Evolutionary conservation across 2,329 filamentous ascomycete species (phyloP).

Genomic region (Mycosphaerella sp.): DNA sequence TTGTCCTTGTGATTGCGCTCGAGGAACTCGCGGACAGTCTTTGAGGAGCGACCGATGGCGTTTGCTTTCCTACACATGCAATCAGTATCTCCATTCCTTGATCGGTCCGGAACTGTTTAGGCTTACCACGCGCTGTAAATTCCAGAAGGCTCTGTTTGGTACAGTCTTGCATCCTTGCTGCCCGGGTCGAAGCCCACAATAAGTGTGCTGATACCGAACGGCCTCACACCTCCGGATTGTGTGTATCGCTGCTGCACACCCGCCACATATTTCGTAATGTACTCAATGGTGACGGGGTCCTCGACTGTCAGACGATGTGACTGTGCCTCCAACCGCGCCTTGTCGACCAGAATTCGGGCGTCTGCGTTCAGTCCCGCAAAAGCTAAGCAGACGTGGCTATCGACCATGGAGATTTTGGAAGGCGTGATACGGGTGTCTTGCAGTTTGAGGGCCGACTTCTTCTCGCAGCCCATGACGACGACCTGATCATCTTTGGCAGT

Average conservation of each 20-base stretch:
- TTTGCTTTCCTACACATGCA: constrained; percentile 78
- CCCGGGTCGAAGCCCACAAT: constrained; percentile 98
- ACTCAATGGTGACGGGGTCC: constrained; percentile 95
- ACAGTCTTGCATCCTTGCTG: constrained; percentile 79
- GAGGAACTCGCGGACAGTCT: constrained; percentile 97
- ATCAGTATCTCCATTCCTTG: constrained; percentile 16
- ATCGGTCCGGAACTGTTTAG: background rate
- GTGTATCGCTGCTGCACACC: constrained; percentile 99
- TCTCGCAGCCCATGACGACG: constrained; percentile 95
- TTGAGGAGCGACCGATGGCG: constrained; percentile 95
- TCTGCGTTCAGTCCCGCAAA: constrained; percentile 98
- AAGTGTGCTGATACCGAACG: constrained; percentile 97
- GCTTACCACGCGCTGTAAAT: constrained; percentile 97
- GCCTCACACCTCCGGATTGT: constrained; percentile 93
- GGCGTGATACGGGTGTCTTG: constrained; percentile 99
- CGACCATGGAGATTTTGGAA: constrained; percentile 94
- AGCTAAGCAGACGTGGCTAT: constrained; percentile 92
- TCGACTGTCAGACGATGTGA: constrained; percentile 95
- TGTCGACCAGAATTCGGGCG: constrained; percentile 95
- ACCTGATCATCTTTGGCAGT: constrained; percentile 55
- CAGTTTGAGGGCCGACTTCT: constrained; percentile 97
- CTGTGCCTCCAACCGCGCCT: constrained; percentile 93
- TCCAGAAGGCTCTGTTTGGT: constrained; percentile 98
- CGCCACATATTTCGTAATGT: constrained; percentile 98
- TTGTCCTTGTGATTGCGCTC: constrained; percentile 98